Base-by-base conservation (phyloP, 805 yeast genomes). In the Cyberlindnera samutprakarnensis region DNA sequence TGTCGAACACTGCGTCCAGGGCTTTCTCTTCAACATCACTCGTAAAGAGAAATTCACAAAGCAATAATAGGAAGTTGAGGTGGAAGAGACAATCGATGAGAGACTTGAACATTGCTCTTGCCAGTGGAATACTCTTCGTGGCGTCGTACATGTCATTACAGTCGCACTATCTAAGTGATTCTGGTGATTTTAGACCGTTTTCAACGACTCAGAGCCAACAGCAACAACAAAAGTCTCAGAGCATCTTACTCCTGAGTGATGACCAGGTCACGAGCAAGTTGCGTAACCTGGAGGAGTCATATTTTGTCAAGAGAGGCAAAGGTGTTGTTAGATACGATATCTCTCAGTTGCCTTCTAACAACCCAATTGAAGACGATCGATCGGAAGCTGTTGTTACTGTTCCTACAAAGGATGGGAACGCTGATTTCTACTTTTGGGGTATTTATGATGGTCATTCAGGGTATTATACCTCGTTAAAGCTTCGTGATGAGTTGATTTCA, bases 401-500 rank as follows among this genome's bases (percentile, higher is more conserved):
- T 1, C 84, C 87, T 6, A 53, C 69, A 42, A 23, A 34, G 14
- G 65, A 68, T 56, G 47, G 61, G 46, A 43, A 48, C 15, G 57
- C 62, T n/a, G 96, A 90, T 55, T 80, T 96, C 82, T 81, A 83
- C 71, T 86, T 92, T 52, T 92, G 94, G 73, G 95, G 97, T 5
- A 75, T 92, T 0, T 90, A 80, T 53, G 98, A 92, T 57, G 98
- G 98, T 10, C 98, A 92, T 57, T 87, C 95, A 4, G 98, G 98
- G 15, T 87, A 94, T 77, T 83, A 84, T 42, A 92, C 98, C 2
- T 76, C 90, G 35, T 72, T 83, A n/a, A 84, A 78, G 53, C 68
- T 92, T 39, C 69, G 94, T 39, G 92, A 86, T 42, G 76, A 76
- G 42, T 64, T 92, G 42, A 75, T 92, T 18, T 74, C 75, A 35